A percentile compares a stretch with the other conserved stretches of the same genome.
Evolutionary conservation across 108 stramenopile species (phyloP).

Genomic region (Ochromonas danica): DNA sequence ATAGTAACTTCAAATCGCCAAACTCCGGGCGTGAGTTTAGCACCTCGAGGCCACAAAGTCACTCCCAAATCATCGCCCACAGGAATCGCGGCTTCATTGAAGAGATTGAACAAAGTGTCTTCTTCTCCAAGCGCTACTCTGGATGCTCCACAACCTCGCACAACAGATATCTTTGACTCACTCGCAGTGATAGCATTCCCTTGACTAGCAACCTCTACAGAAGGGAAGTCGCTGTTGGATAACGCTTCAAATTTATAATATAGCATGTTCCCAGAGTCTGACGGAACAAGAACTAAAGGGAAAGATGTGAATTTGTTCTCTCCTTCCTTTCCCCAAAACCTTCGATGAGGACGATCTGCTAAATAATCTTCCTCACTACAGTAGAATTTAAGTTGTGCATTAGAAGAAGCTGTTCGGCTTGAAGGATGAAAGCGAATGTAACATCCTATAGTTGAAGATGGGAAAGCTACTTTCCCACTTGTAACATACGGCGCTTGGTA

Average conservation of each 20-base stretch:
- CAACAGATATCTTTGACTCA: no score
- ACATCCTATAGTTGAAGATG: not conserved
- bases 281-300: not conserved
- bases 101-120: slow-evolving; percentile 21
- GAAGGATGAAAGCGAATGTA: not conserved
- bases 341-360: not conserved
- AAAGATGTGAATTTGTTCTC: not conserved
- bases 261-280: not conserved
- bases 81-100: no score
- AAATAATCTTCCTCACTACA: not conserved
- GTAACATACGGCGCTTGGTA: not conserved
- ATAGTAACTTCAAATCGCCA: slow-evolving; percentile 16
- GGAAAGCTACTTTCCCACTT: not conserved
- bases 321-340: not conserved
- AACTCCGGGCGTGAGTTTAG: not conserved
- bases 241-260: not conserved
- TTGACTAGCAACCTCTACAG: not conserved
- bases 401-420: not conserved
- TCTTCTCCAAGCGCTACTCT: not conserved
- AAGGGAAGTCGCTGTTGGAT: not conserved
- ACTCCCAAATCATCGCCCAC: not conserved
- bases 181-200: not conserved
- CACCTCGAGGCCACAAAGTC: not conserved
- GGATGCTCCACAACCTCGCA: no score
- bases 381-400: not conserved